phyloP scores from a whole-genome alignment of 306 rosid species.

The Quercus ilex region DNA sequence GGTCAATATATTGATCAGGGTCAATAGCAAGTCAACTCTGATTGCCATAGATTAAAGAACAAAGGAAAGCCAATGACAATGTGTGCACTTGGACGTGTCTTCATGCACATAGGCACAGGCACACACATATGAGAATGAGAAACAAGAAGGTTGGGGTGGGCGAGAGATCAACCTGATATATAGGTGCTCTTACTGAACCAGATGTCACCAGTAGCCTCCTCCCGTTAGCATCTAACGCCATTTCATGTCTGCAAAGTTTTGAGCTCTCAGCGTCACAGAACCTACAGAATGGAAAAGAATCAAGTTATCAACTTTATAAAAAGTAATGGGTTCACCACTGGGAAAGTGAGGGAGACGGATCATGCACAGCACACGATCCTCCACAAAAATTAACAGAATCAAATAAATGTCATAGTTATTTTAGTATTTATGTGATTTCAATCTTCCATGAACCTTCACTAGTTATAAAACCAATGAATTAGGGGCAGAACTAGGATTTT shows the following conservation, averaged over 20 bases:
- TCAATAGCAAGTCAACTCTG: not conserved
- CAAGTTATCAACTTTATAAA: not conserved
- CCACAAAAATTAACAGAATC: not conserved
- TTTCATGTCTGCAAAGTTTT: constrained; percentile 71
- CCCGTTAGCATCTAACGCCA: constrained; percentile 90
- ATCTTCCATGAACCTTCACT: not conserved
- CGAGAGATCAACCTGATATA: constrained; percentile 66
- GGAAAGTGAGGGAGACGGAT: not conserved
- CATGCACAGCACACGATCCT: not conserved
- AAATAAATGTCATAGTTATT: not conserved
- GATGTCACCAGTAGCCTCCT: constrained; percentile 82
- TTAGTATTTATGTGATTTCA: not conserved
- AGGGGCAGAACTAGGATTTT: not conserved
- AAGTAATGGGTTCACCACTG: not conserved
- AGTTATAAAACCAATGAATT: too few species aligned
- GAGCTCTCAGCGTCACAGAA: constrained; percentile 60
- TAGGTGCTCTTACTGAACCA: constrained; percentile 76
- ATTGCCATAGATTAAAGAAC: not conserved
- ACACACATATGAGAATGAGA: not conserved
- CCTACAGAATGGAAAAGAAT: constrained; percentile 31
- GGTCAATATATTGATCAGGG: not conserved
- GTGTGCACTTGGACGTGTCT: not conserved
- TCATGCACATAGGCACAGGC: not conserved
- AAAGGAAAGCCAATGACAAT: constrained; percentile 4
- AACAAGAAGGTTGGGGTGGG: not conserved